Base-by-base conservation (phyloP, 495 filamentous ascomycete genomes). In the Trypethelium eluteriae region DNA sequence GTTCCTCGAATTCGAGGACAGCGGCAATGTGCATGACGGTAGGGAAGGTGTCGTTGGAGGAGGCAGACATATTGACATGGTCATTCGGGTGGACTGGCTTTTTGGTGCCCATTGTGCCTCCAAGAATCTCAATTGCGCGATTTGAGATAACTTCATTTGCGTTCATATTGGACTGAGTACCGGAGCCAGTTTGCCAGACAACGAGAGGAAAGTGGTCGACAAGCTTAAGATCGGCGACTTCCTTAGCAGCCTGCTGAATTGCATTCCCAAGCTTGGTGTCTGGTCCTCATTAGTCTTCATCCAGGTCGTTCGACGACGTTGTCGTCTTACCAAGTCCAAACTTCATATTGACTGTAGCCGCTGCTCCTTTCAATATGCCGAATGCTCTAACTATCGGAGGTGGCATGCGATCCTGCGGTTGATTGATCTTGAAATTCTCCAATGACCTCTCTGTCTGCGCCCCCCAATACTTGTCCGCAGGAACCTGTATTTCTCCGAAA, bases 81-180 rank as follows among this genome's bases (percentile, higher is more conserved):
- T 98, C 94, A 79, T 98, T 98, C 67, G 94, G 94, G 81, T 98
- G 94, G 47, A 98, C 94, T 38, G 94, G 94, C 82, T 94, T 96
- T 86, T 98, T 98, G 79, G 82, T 85, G 65, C 94, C 94, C 88
- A 92, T 96, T 69, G 82, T 85, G 70, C 94, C 94, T 66, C 94
- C 94, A 16, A 98, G 83, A 66, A 98, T 94, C 81, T 98, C 95
- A 77, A 98, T 98, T 50, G 94, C 94, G 67, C 94, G 91, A 84
- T 98, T 98, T 67, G 93, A 96, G 80, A 98, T 98, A 77, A 98
- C 94, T 80, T 98, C 94, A 80, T 98, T 98, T 76, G 94, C 93
- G 83, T 98, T 98, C 94, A 98, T 98, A 86, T 98, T 98, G 75
- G 92, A 96, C 81, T 98, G 94, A 36, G 94, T 98, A 73, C 94